Base-by-base conservation (phyloP, 176 grass and related monocot genomes). In the Metroxylon sagu region DNA sequence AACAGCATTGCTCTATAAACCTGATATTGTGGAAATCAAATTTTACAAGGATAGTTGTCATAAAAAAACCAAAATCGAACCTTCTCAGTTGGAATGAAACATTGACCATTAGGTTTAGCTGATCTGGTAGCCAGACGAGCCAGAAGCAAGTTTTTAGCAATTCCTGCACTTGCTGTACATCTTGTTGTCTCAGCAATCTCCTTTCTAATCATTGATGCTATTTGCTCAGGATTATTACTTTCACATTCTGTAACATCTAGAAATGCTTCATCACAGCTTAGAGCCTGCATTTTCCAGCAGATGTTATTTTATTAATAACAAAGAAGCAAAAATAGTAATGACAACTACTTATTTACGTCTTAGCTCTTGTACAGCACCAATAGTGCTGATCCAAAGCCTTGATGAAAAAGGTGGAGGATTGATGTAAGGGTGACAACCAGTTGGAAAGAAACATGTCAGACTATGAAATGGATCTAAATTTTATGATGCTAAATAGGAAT, bases 211-310 rank as follows among this genome's bases (percentile, higher is more conserved):
- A 52, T 75, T 60, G 18, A 25, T 69, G 78, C 74, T 74, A 85
- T 74, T 72, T 79, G 79, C 61, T 87, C 77, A 5, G 54, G 77
- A 75, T 87, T 58, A 77, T 87, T 77, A 56, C 67, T 31, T 56
- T 35, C 69, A 75, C 71, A 77, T 53, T 77, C 75, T 77, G 74
- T 85, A 75, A 96, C 81, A 71, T 90, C 91, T 52, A 90, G 70
- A 80, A 90, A 96, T 56, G 86, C 91, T 83, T 96, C 91, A 82
- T 96, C 91, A 65, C 91, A 96, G 70, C 91, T 96, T 66, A 96
- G 69, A 64, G 86, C 91, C 90, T 95, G 76, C 72, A 79, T 61
- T 59, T 16, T 48, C 73, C 53, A 64, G 74, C 21, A 65, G 29
- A 62, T 55, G 69, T 19, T 35, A 2, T 53, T 21, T 54, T 30